phyloP scores from a whole-genome alignment of 176 grass and related monocot species.

The Lolium perenne region DNA sequence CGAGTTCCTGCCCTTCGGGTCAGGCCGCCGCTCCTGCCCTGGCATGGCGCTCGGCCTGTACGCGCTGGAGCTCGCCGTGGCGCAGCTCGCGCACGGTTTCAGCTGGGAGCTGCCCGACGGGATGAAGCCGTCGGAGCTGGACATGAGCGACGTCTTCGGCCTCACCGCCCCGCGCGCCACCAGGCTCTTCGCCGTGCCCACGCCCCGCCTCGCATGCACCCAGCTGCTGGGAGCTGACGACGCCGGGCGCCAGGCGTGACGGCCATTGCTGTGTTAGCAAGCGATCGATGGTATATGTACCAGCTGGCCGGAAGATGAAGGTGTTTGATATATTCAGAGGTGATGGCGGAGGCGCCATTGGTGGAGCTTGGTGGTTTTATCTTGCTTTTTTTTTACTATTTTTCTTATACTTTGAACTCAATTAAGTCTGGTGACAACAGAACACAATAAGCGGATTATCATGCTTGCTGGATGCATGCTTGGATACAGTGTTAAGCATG shows the following conservation, averaged over 20 bases:
- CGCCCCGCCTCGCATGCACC: constrained; percentile 57
- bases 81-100: constrained; percentile 79
- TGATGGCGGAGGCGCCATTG: background rate
- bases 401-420: background rate
- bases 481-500: constrained; percentile 17
- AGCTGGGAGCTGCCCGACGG: constrained; percentile 71
- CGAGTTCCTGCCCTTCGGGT: constrained; percentile 89
- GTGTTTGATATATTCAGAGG: constrained; percentile 1
- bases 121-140: constrained; percentile 80
- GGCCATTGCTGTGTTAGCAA: background rate
- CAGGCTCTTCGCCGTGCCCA: constrained; percentile 71
- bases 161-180: constrained; percentile 83
- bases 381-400: background rate
- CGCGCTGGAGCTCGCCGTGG: constrained; percentile 68
- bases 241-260: background rate
- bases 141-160: constrained; percentile 90
- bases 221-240: constrained; percentile 35
- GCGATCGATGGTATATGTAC: background rate
- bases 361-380: constrained; percentile 18
- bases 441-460: constrained; percentile 36
- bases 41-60: constrained; percentile 75
- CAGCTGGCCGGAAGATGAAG: background rate
- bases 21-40: constrained; percentile 78
- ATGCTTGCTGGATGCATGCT: background rate
- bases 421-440: background rate